Conservation (phyloP, 2,329 filamentous ascomycete genomes). For the Trichoderma arundinaceum region DNA sequence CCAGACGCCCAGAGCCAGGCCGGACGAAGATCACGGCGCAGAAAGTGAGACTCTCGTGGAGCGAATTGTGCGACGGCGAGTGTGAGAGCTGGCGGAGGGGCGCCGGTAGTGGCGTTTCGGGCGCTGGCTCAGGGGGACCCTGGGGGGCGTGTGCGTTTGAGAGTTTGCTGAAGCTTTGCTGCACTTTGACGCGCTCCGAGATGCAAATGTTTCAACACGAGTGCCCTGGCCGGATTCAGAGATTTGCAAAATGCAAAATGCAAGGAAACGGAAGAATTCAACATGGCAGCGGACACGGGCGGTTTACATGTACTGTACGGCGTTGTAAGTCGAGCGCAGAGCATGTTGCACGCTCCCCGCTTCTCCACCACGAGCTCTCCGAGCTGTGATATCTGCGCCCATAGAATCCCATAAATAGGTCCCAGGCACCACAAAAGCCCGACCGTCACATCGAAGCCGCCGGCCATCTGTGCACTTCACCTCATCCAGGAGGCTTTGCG, state of each 20-base stretch:
- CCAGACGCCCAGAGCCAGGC: too few relatives aligned
- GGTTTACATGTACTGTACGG: constrained; percentile 8
- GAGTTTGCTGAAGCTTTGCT: constrained; percentile 8
- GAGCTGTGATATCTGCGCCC: not conserved
- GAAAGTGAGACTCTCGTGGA: constrained; percentile 18
- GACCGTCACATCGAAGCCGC: constrained; percentile 27
- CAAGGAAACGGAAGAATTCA: constrained; percentile 6
- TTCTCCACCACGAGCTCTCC: not conserved
- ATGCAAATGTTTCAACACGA: constrained; percentile 3
- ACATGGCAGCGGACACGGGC: not conserved
- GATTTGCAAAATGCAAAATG: constrained; percentile 1
- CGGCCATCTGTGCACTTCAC: constrained; percentile 5
- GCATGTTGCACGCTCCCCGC: not conserved
- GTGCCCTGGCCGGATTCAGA: not conserved
- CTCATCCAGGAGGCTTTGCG: not conserved
- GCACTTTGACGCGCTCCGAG: constrained; percentile 10
- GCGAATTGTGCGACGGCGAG: constrained; percentile 33
- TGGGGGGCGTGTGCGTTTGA: constrained; percentile 29
- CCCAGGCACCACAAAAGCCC: constrained; percentile 4
- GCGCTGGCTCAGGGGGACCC: constrained; percentile 17
- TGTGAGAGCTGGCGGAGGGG: constrained; percentile 33
- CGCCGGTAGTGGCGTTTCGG: constrained; percentile 32
- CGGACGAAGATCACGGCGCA: not conserved
- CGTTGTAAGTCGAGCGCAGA: not conserved
- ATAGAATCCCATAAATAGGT: constrained; percentile 21